Percentiles rank a stretch among this genome's conserved stretches.
phyloP scores from a whole-genome alignment of 1,284 basidiomycete genomes.

The Leucoagaricus sp. region DNA sequence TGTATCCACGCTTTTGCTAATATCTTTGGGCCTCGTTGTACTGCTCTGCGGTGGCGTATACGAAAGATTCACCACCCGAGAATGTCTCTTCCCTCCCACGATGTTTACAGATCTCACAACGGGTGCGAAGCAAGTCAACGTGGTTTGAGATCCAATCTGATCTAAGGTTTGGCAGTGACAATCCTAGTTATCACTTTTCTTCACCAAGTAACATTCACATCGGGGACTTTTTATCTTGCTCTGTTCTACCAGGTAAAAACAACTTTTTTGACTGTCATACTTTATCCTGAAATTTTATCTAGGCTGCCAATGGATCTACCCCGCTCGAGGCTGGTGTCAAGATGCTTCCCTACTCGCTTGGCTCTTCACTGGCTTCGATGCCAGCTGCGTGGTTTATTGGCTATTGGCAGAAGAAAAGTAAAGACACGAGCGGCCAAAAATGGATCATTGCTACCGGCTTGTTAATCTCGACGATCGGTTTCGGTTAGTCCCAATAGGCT shows the following conservation, averaged over 20 bases:
- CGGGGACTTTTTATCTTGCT: constrained; percentile 81
- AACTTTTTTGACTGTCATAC: constrained; percentile 9
- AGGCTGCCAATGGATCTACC: constrained; percentile 68
- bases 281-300: constrained; percentile 12
- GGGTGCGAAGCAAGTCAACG: constrained; percentile 39
- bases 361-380: constrained; percentile 78
- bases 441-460: constrained; percentile 63
- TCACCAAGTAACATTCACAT: constrained; percentile 78
- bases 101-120: constrained; percentile 61
- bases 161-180: constrained; percentile 45
- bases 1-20: constrained; percentile 59
- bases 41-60: constrained; percentile 62
- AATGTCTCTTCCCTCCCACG: constrained; percentile 69
- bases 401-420: constrained; percentile 56
- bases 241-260: constrained; percentile 71
- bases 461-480: constrained; percentile 63
- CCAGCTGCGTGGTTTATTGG: constrained; percentile 78
- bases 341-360: constrained; percentile 79
- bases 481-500: constrained; percentile 49
- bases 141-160: constrained; percentile 18
- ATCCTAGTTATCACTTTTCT: constrained; percentile 71
- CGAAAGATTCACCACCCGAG: constrained; percentile 62
- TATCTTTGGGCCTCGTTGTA: constrained; percentile 53
- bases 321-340: constrained; percentile 70
- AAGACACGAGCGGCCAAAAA: constrained; percentile 64